Evolutionary conservation across 495 filamentous ascomycete genomes (phyloP).

Genomic region (Saxophila tyrrhenica): DNA sequence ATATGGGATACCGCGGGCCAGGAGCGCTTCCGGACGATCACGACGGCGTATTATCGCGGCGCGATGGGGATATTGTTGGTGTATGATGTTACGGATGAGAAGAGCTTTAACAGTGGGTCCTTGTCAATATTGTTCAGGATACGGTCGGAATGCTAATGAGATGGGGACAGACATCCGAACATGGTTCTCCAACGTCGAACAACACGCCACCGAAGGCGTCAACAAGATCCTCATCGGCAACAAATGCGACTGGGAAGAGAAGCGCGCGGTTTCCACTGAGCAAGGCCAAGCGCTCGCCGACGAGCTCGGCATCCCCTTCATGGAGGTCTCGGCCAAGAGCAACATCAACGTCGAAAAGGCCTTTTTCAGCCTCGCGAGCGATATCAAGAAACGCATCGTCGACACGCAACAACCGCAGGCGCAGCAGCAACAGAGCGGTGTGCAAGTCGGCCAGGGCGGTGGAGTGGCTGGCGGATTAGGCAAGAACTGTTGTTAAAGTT

Average conservation of each 20-base stretch:
- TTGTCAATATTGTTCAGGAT: neutral
- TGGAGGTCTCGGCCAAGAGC: slow-evolving; percentile 95
- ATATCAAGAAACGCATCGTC: slow-evolving; percentile 94
- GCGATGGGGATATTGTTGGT: slow-evolving; percentile 98
- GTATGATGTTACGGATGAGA: slow-evolving; percentile 96
- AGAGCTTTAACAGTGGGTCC: slow-evolving; percentile 89
- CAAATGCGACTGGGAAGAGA: slow-evolving; percentile 99
- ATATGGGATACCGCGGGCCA: slow-evolving; percentile 99
- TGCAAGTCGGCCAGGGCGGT: slow-evolving; percentile 58
- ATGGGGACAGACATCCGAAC: slow-evolving; percentile 73
- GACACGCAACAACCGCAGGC: slow-evolving; percentile 72
- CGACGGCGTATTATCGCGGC: slow-evolving; percentile 94
- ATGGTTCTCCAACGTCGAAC: slow-evolving; percentile 98
- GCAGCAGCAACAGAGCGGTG: slow-evolving; percentile 39
- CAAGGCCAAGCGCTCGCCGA: slow-evolving; percentile 87
- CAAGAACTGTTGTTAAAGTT: slow-evolving; percentile 70
- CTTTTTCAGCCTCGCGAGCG: slow-evolving; percentile 86
- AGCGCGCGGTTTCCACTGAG: slow-evolving; percentile 84
- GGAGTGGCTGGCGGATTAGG: slow-evolving; percentile 47
- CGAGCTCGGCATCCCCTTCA: slow-evolving; percentile 94
- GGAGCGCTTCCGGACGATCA: slow-evolving; percentile 96
- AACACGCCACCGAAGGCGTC: slow-evolving; percentile 96
- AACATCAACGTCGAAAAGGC: slow-evolving; percentile 99
- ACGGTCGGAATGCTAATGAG: neutral
- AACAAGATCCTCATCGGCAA: slow-evolving; percentile 99